phyloP scores from a whole-genome alignment of 257 asterid species.

The Penstemon eatonii region DNA sequence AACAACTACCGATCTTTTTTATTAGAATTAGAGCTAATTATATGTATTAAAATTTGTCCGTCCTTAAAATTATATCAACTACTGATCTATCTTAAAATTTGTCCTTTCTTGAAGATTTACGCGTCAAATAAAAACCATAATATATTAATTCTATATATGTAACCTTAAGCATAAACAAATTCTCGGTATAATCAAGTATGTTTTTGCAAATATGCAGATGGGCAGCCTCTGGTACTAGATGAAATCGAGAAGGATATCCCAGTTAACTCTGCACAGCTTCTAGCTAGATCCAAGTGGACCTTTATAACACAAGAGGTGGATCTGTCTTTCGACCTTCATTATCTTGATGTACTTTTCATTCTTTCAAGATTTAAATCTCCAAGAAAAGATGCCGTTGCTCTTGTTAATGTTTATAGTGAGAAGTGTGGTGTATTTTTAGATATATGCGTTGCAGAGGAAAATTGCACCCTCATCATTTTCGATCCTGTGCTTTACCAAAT shows the following conservation, averaged over 20 bases:
- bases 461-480: too few relatives aligned
- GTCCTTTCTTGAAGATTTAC: not conserved
- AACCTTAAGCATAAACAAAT: too few relatives aligned
- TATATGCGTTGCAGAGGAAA: too few relatives aligned
- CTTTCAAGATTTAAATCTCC: conserved; percentile 6
- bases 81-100: not conserved
- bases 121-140: not conserved
- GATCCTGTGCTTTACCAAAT: too few relatives aligned
- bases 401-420: not conserved
- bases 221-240: conserved; percentile 66
- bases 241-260: conserved; percentile 64
- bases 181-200: too few relatives aligned
- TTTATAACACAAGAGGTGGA: conserved; percentile 81
- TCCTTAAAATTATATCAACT: not conserved
- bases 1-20: too few relatives aligned
- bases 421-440: not conserved
- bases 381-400: not conserved
- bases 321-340: not conserved
- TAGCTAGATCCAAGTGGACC: conserved; percentile 67
- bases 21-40: too few relatives aligned
- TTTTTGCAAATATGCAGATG: conserved; percentile 50
- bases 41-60: too few relatives aligned
- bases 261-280: conserved; percentile 44
- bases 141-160: too few relatives aligned
- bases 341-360: not conserved